phyloP scores from a whole-genome alignment of 2,329 filamentous ascomycete genomes.

The Rhytidhysteron rufulum region DNA sequence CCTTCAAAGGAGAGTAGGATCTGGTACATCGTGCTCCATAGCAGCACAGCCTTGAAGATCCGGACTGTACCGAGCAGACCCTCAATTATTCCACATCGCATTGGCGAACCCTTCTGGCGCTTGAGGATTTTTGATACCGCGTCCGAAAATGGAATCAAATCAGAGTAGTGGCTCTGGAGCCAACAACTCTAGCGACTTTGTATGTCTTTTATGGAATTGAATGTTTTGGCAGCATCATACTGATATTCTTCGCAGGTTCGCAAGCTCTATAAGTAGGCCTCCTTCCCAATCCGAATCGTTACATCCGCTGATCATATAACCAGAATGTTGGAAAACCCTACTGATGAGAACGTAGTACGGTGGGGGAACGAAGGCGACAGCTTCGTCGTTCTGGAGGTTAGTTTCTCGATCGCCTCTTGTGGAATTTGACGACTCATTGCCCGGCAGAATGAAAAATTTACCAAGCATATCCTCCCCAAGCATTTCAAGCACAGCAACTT shows the following conservation, averaged over 20 bases:
- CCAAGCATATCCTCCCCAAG: slow-evolving; percentile 92
- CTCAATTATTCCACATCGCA: not conserved
- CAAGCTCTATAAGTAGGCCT: slow-evolving; percentile 90
- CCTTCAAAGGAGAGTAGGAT: not conserved
- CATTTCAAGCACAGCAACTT: slow-evolving; percentile 99
- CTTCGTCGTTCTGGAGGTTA: slow-evolving; percentile 94
- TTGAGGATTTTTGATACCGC: too few species aligned
- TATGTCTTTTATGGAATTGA: slow-evolving; percentile 49
- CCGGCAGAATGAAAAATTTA: slow-evolving; percentile 90
- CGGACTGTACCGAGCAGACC: not conserved
- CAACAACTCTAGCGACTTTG: slow-evolving; percentile 94
- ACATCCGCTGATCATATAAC: slow-evolving; percentile 26
- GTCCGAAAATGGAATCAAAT: slow-evolving; percentile 31
- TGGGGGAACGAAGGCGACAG: slow-evolving; percentile 95
- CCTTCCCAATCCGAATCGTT: slow-evolving; percentile 7
- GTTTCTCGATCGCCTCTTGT: slow-evolving; percentile 6
- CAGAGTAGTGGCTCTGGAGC: slow-evolving; percentile 41
- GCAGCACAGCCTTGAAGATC: not conserved
- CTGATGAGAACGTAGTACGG: slow-evolving; percentile 86
- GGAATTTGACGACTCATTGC: slow-evolving; percentile 10
- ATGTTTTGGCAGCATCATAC: slow-evolving; percentile 4
- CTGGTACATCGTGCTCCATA: not conserved
- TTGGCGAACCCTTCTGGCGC: not conserved
- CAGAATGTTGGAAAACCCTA: slow-evolving; percentile 95
- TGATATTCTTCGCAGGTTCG: slow-evolving; percentile 64